A percentile compares a stretch with the other conserved stretches of the same genome.
These are phyloP conservation scores for Lipomyces orientalis DNA, from an alignment of 805 yeast species.

Conservation along the genomic window DNA sequence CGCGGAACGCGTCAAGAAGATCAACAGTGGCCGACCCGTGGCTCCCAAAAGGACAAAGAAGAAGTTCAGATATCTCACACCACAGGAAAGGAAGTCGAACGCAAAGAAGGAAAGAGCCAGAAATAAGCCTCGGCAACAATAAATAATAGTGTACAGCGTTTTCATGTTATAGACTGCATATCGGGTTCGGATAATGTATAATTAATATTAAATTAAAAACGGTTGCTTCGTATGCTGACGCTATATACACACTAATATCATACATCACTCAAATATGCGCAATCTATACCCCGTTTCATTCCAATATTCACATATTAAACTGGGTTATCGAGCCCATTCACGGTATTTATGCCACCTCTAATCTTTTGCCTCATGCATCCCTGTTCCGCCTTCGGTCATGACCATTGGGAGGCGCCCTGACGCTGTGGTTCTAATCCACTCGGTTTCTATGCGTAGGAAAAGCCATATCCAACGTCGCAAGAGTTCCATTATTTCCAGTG, in stretches of 20 bases:
- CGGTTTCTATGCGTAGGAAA: conserved; percentile 80
- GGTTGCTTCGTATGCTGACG: background rate
- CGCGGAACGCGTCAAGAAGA: conserved; percentile 56
- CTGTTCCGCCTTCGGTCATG: background rate
- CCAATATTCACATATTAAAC: background rate
- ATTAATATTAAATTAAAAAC: background rate
- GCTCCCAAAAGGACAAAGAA: conserved; percentile 57
- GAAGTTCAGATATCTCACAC: conserved; percentile 87
- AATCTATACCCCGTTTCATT: background rate
- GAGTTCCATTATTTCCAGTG: conserved; percentile 75
- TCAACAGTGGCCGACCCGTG: conserved; percentile 40
- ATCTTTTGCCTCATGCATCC: conserved; percentile 37
- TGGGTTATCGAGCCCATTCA: background rate
- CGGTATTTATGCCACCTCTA: conserved; percentile 35
- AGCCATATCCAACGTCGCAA: conserved; percentile 91
- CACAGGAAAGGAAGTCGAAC: conserved; percentile 71
- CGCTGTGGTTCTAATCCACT: conserved; percentile 49
- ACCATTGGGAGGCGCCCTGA: conserved; percentile 15
- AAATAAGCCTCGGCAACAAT: background rate
- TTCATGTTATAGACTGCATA: background rate
- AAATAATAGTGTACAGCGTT: background rate
- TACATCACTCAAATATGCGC: background rate
- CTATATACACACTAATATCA: background rate
- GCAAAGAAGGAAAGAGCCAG: conserved; percentile 51
- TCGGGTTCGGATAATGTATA: background rate